A percentile compares a stretch with the other conserved stretches of the same genome.
Evolutionary conservation across 495 filamentous ascomycete genomes (phyloP).

Genomic region (Hyaloscypha hepaticicola): DNA sequence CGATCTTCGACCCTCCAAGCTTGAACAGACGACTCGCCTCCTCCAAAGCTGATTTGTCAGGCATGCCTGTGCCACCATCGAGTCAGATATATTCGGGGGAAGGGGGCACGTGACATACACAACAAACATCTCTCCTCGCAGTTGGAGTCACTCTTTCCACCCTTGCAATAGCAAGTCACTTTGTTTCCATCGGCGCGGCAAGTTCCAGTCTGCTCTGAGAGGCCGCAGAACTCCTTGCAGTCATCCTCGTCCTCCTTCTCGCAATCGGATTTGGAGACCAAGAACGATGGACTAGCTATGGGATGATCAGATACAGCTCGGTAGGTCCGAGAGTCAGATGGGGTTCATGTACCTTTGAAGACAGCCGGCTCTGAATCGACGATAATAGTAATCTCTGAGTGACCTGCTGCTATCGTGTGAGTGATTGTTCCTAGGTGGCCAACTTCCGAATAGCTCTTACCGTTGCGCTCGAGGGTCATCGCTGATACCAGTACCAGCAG

Average conservation of each 20-base stretch:
- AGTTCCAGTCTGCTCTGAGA: constrained; percentile 8
- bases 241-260: constrained; percentile 15
- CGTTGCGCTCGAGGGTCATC: constrained; percentile 1
- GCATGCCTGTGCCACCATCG: constrained; percentile 15
- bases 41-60: constrained; percentile 14
- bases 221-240: constrained; percentile 18
- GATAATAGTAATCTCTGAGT: background rate
- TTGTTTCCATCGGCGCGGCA: constrained; percentile 17
- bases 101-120: constrained; percentile 19
- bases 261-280: constrained; percentile 5
- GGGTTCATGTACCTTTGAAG: background rate
- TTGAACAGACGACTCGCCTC: constrained; percentile 20
- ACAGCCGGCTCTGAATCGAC: background rate
- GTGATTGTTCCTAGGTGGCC: constrained; percentile 1
- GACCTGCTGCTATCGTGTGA: background rate
- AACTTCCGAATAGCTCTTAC: constrained; percentile 5
- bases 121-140: constrained; percentile 22
- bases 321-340: background rate
- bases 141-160: constrained; percentile 17
- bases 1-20: constrained; percentile 13
- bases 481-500: constrained; percentile 9
- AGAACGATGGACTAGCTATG: constrained; percentile 7
- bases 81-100: constrained; percentile 3
- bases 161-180: constrained; percentile 21
- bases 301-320: constrained; percentile 1